Conservation (phyloP, 1,284 basidiomycete species). For the Pseudozyma tsukubaensis region DNA sequence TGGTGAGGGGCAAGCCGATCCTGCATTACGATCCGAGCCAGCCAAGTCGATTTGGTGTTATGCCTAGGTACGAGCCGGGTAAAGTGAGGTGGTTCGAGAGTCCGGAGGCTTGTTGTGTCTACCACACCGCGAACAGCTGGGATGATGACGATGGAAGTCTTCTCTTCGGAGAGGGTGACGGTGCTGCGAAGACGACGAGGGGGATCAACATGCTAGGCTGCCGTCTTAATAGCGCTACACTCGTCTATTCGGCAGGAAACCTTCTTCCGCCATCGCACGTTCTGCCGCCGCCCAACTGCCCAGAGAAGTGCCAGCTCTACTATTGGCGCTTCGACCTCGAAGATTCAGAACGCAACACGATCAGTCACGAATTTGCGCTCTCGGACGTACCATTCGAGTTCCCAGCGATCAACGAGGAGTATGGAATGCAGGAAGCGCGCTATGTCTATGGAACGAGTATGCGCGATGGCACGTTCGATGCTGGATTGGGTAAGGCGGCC, state of each 20-base stretch:
- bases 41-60: conserved; percentile 71
- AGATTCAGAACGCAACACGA: conserved; percentile 15
- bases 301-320: conserved; percentile 71
- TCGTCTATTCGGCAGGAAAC: conserved; percentile 72
- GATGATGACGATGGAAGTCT: conserved; percentile 57
- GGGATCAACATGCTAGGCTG: conserved; percentile 71
- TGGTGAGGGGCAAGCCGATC: conserved; percentile 70
- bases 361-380: conserved; percentile 71
- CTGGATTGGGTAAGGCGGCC: conserved; percentile 70
- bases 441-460: conserved; percentile 70
- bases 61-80: conserved; percentile 69
- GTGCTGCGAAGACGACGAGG: background rate
- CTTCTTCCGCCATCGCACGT: conserved; percentile 65
- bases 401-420: conserved; percentile 69
- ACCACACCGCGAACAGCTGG: conserved; percentile 73
- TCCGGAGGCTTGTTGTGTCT: conserved; percentile 71
- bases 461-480: conserved; percentile 69
- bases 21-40: conserved; percentile 70
- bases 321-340: conserved; percentile 70
- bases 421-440: conserved; percentile 68
- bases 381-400: conserved; percentile 72
- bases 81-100: conserved; percentile 69
- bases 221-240: conserved; percentile 71
- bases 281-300: conserved; percentile 63
- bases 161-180: background rate